phyloP scores from a whole-genome alignment of 192 early-diverging fungal genomes.

The Lunasporangiospora selenospora region DNA sequence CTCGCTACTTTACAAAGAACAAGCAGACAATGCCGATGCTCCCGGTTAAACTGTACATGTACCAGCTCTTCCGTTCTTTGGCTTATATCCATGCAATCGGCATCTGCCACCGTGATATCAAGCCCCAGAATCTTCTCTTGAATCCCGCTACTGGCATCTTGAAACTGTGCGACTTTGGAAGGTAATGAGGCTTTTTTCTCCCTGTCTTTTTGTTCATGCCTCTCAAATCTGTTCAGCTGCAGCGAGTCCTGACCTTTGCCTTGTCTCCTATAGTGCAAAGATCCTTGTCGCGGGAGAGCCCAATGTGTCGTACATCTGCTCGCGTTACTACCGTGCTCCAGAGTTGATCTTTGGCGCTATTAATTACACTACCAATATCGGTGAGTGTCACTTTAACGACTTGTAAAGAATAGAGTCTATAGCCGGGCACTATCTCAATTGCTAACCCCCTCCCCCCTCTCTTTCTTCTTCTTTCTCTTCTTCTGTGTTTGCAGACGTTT shows the following conservation, averaged over 20 bases:
- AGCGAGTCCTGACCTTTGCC: background rate
- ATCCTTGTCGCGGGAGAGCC: slow-evolving; percentile 93
- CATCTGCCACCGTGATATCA: slow-evolving; percentile 99
- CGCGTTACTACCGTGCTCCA: slow-evolving; percentile 96
- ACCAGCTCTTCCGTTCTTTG: slow-evolving; percentile 96
- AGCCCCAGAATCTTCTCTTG: slow-evolving; percentile 97
- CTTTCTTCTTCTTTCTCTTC: background rate
- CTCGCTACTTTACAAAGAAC: slow-evolving; percentile 87
- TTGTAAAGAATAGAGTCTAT: background rate
- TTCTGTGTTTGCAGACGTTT: slow-evolving; percentile 70
- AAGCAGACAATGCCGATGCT: slow-evolving; percentile 96
- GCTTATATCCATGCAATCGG: slow-evolving; percentile 97
- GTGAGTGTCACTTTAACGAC: slow-evolving; percentile 13
- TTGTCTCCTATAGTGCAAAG: slow-evolving; percentile 76
- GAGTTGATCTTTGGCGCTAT: slow-evolving; percentile 97
- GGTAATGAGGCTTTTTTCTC: slow-evolving; percentile 30
- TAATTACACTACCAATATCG: slow-evolving; percentile 86
- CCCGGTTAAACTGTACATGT: slow-evolving; percentile 98
- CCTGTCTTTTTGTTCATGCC: slow-evolving; percentile 2
- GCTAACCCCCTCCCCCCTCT: background rate
- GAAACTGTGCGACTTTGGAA: slow-evolving; percentile 98
- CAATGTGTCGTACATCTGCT: slow-evolving; percentile 99
- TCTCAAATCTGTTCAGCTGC: background rate
- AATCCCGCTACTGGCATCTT: slow-evolving; percentile 90
- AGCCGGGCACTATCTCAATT: too few relatives aligned